Percentiles rank a stretch among this genome's conserved stretches.
These are phyloP conservation scores for Elsinoe fawcettii DNA, from an alignment of 2,329 filamentous ascomycete genomes.

Conservation along the genomic window DNA sequence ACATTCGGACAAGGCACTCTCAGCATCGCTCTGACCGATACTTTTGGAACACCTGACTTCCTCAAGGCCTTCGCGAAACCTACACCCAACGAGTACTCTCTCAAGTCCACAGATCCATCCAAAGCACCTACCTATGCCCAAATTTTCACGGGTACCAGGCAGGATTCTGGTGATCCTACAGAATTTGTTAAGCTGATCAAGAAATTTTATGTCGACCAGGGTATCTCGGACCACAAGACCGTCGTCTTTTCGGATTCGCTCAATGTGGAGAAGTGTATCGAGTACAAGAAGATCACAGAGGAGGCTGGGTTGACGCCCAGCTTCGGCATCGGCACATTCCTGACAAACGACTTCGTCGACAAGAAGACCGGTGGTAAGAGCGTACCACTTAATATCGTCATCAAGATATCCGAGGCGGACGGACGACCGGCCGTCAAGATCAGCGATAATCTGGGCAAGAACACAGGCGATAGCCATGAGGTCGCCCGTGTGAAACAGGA, in stretches of 20 bases:
- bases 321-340: slow-evolving; percentile 90
- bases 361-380: slow-evolving; percentile 71
- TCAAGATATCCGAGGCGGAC: slow-evolving; percentile 82
- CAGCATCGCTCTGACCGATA: slow-evolving; percentile 87
- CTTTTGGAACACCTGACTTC: slow-evolving; percentile 87
- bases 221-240: slow-evolving; percentile 71
- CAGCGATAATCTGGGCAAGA: slow-evolving; percentile 81
- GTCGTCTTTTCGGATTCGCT: slow-evolving; percentile 95
- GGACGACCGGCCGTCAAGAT: slow-evolving; percentile 86
- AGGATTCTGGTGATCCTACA: slow-evolving; percentile 81
- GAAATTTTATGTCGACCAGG: slow-evolving; percentile 68
- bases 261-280: slow-evolving; percentile 80
- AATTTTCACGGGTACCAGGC: slow-evolving; percentile 73
- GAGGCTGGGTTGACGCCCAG: slow-evolving; percentile 72
- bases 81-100: slow-evolving; percentile 34
- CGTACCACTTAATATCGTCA: slow-evolving; percentile 89
- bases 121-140: slow-evolving; percentile 60
- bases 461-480: slow-evolving; percentile 75
- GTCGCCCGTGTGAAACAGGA: slow-evolving; percentile 77
- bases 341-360: slow-evolving; percentile 85
- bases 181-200: slow-evolving; percentile 72
- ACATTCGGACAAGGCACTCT: slow-evolving; percentile 83
- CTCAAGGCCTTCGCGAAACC: slow-evolving; percentile 72
- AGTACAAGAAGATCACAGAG: slow-evolving; percentile 81
- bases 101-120: slow-evolving; percentile 17